Percentiles rank a stretch among this genome's conserved stretches.
Evolutionary conservation across 2,329 filamentous ascomycete genomes (phyloP).

Genomic region (Colletotrichum sp.): DNA sequence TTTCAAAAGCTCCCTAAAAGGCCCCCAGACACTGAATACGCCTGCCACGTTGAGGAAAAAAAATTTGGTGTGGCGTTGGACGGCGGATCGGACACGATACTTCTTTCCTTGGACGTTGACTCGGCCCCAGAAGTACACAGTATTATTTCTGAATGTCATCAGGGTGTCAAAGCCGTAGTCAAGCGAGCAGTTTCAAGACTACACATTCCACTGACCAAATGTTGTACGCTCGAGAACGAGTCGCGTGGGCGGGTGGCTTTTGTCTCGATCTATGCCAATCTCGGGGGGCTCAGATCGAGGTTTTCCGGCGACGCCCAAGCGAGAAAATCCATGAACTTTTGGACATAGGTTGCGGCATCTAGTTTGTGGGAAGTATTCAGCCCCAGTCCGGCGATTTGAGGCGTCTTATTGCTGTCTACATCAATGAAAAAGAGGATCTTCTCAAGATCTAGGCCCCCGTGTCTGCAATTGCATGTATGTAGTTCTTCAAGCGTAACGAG

Average conservation of each 20-base stretch:
- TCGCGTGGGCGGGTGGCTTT: background rate
- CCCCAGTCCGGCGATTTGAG: background rate
- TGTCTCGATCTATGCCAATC: background rate
- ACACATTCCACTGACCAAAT: slow-evolving; percentile 36
- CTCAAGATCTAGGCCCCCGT: slow-evolving; percentile 3
- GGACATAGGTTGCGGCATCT: background rate
- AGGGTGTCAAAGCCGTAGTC: slow-evolving; percentile 14
- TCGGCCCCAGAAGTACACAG: background rate
- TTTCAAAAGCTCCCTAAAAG: background rate
- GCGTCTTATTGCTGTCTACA: accelerated
- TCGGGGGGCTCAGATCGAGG: background rate
- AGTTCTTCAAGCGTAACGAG: background rate
- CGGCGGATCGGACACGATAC: background rate
- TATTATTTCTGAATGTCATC: background rate
- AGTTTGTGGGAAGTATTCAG: background rate
- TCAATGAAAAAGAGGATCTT: background rate
- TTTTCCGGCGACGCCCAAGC: background rate
- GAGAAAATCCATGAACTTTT: background rate
- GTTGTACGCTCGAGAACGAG: slow-evolving; percentile 28
- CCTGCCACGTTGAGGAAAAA: background rate
- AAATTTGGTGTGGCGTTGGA: background rate
- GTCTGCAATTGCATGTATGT: background rate
- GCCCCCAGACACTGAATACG: background rate
- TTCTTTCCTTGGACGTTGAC: background rate
- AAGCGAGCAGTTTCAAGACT: slow-evolving; percentile 29